A percentile compares a stretch with the other conserved stretches of the same genome.
Evolutionary conservation across 1,284 basidiomycete species (phyloP).

Genomic region (Irpex rosettiformis): DNA sequence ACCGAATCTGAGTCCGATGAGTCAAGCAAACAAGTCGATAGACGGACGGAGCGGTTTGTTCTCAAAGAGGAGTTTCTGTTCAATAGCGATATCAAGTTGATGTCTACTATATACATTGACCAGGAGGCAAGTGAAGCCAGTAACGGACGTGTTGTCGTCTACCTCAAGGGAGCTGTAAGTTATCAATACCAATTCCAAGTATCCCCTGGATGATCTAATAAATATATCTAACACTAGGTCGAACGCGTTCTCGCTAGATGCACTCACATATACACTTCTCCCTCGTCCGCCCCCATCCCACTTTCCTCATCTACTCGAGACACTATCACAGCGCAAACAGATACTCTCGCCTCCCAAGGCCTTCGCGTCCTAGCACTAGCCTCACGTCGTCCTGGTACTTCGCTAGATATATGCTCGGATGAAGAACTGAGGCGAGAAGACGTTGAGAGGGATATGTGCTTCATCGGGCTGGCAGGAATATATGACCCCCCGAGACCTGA

Average conservation of each 20-base stretch:
- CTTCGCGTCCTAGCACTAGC: slow-evolving; percentile 41
- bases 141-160: slow-evolving; percentile 25
- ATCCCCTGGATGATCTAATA: neutral
- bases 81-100: slow-evolving; percentile 61
- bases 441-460: slow-evolving; percentile 54
- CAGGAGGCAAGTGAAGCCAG: slow-evolving; percentile 31
- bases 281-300: neutral
- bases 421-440: slow-evolving; percentile 35
- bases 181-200: too few species aligned
- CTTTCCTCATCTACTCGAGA: neutral
- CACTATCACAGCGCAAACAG: neutral
- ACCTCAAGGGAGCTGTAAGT: slow-evolving; percentile 62
- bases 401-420: neutral
- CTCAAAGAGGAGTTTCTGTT: slow-evolving; percentile 45
- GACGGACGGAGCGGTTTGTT: neutral
- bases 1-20: slow-evolving; percentile 7
- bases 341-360: slow-evolving; percentile 47
- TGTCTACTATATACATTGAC: slow-evolving; percentile 35
- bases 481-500: slow-evolving; percentile 73
- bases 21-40: neutral
- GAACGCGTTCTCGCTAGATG: neutral
- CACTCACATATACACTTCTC: neutral
- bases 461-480: slow-evolving; percentile 65
- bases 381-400: slow-evolving; percentile 19
- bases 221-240: neutral